Conservation (phyloP, 2,329 filamentous ascomycete genomes). For the Grosmannia huntii region DNA sequence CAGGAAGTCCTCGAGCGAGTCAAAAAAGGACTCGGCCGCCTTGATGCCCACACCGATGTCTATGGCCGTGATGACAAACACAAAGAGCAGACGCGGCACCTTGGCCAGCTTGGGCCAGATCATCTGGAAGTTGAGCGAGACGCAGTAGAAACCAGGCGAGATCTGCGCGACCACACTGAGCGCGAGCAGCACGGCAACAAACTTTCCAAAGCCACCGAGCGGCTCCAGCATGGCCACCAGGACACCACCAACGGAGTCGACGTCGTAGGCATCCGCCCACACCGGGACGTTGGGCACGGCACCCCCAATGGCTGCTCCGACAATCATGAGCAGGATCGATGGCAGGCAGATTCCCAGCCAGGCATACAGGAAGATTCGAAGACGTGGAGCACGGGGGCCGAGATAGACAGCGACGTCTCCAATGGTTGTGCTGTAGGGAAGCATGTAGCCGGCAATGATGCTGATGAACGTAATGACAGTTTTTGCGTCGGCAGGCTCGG, state of each 20-base stretch:
- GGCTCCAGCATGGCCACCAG: slow-evolving; percentile 45
- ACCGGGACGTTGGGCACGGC: slow-evolving; percentile 38
- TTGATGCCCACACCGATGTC: slow-evolving; percentile 28
- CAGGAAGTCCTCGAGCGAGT: slow-evolving; percentile 31
- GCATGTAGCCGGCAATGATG: slow-evolving; percentile 49
- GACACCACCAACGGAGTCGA: slow-evolving; percentile 42
- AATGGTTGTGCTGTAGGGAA: slow-evolving; percentile 46
- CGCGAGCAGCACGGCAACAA: slow-evolving; percentile 46
- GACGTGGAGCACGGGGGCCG: slow-evolving; percentile 23
- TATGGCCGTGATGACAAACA: slow-evolving; percentile 24
- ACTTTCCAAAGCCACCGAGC: slow-evolving; percentile 48
- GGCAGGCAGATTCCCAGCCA: slow-evolving; percentile 43
- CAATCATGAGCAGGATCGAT: slow-evolving; percentile 45
- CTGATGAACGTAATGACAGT: slow-evolving; percentile 39
- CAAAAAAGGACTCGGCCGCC: slow-evolving; percentile 26
- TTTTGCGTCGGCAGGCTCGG: slow-evolving; percentile 14
- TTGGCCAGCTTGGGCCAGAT: slow-evolving; percentile 23
- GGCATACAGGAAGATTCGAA: slow-evolving; percentile 33
- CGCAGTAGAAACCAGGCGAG: slow-evolving; percentile 45
- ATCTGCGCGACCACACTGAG: slow-evolving; percentile 47
- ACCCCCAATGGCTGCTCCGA: slow-evolving; percentile 50
- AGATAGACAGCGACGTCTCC: slow-evolving; percentile 51
- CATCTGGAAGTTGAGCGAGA: slow-evolving; percentile 48
- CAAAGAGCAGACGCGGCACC: slow-evolving; percentile 29
- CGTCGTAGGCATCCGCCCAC: slow-evolving; percentile 41